Percentiles rank a stretch among this genome's conserved stretches.
These are phyloP conservation scores for Dalbergia cochinchinensis DNA, from an alignment of 306 rosid species.

Conservation along the genomic window DNA sequence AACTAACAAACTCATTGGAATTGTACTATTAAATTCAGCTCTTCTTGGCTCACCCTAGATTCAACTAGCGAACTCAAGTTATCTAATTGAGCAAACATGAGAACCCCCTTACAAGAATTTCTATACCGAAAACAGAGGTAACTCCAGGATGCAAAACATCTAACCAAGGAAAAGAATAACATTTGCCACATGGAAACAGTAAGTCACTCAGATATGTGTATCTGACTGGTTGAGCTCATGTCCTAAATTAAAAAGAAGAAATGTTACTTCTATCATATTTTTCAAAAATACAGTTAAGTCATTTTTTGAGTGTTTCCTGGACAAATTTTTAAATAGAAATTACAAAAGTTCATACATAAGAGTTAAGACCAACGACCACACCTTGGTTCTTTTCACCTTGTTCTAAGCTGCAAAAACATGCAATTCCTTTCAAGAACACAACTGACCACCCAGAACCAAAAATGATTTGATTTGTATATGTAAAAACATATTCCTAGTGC, in stretches of 20 bases:
- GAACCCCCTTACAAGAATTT: slow-evolving; percentile 13
- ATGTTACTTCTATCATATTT: slow-evolving; percentile 9
- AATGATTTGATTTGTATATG: slow-evolving; percentile 2
- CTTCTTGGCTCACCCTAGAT: slow-evolving; percentile 20
- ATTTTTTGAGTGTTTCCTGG: not conserved
- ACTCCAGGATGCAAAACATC: not conserved
- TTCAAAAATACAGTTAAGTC: slow-evolving; percentile 9
- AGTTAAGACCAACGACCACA: not conserved
- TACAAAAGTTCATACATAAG: slow-evolving; percentile 19
- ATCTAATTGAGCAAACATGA: slow-evolving; percentile 16
- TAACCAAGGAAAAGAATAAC: not conserved
- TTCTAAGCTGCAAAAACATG: slow-evolving; percentile 7
- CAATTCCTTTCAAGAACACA: not conserved
- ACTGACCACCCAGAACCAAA: not conserved
- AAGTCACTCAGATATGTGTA: not conserved
- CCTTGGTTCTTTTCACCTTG: slow-evolving; percentile 5
- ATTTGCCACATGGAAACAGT: slow-evolving; percentile 19
- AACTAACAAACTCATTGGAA: not conserved
- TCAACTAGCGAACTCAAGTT: slow-evolving; percentile 3
- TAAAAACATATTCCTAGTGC: slow-evolving; percentile 6
- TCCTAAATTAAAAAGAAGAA: slow-evolving; percentile 24
- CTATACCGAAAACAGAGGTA: slow-evolving; percentile 8
- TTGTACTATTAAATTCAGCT: slow-evolving; percentile 13
- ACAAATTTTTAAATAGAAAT: not conserved
- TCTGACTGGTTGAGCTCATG: slow-evolving; percentile 5